phyloP scores from a whole-genome alignment of 768 basidiomycete species.

The Collybiopsis confluens region DNA sequence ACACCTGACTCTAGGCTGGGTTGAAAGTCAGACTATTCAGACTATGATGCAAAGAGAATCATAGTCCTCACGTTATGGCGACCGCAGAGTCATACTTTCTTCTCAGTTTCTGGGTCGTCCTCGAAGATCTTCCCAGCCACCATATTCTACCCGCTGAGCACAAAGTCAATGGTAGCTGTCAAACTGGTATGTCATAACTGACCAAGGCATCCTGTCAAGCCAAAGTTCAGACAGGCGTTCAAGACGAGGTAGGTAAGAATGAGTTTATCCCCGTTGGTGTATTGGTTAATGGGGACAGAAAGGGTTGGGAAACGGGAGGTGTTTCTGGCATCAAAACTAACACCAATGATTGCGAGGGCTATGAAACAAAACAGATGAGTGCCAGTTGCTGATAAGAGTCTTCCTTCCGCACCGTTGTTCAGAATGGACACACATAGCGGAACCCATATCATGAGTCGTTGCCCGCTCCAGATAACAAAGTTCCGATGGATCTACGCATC shows the following conservation, averaged over 20 bases:
- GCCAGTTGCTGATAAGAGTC: too few species aligned
- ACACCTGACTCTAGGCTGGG: neutral
- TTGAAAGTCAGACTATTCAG: neutral
- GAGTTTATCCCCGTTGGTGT: neutral
- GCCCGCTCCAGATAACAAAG: neutral
- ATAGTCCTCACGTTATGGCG: slow-evolving; percentile 1
- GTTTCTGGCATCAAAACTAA: neutral
- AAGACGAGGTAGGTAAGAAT: neutral
- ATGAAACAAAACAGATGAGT: neutral
- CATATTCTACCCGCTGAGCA: neutral
- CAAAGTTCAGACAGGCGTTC: neutral
- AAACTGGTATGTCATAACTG: neutral
- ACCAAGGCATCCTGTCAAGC: neutral
- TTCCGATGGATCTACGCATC: neutral
- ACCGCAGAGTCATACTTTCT: neutral
- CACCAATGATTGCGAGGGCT: neutral
- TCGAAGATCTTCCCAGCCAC: neutral
- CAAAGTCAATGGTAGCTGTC: neutral
- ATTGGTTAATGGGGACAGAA: neutral
- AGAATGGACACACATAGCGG: neutral
- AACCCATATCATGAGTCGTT: neutral
- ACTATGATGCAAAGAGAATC: neutral
- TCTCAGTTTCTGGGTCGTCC: neutral
- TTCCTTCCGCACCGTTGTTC: neutral
- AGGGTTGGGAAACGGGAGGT: neutral